A percentile compares a stretch with the other conserved stretches of the same genome.
phyloP scores from a whole-genome alignment of 768 basidiomycete genomes.

The Mycena epipterygia region DNA sequence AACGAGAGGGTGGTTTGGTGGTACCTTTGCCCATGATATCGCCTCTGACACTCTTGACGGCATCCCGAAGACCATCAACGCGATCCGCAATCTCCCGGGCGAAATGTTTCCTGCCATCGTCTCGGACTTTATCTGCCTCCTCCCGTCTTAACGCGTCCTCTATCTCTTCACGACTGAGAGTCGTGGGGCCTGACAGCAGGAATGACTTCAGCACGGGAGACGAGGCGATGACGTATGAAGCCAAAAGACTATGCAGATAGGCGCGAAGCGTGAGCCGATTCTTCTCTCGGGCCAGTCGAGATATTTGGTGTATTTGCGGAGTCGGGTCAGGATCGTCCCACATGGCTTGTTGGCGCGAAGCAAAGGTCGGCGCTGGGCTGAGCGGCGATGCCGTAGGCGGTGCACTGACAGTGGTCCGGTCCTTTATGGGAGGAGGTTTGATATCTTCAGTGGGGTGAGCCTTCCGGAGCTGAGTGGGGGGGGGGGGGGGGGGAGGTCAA shows the following conservation, averaged over 20 bases:
- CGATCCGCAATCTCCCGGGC: conserved; percentile 87
- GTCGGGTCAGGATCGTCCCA: conserved; percentile 37
- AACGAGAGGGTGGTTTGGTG: background rate
- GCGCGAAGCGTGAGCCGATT: conserved; percentile 94
- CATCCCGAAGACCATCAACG: conserved; percentile 87
- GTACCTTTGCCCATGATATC: conserved; percentile 91
- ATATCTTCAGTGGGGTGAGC: conserved; percentile 88
- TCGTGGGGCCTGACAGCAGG: conserved; percentile 81
- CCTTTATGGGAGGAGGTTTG: conserved; percentile 89
- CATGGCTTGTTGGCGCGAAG: conserved; percentile 33
- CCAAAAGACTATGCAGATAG: conserved; percentile 87
- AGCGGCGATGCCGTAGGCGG: conserved; percentile 52
- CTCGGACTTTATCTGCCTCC: conserved; percentile 89
- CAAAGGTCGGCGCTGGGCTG: conserved; percentile 42
- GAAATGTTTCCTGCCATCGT: conserved; percentile 90
- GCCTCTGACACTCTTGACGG: conserved; percentile 90
- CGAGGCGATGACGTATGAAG: conserved; percentile 79
- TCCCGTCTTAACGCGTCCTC: conserved; percentile 86
- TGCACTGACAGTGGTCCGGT: conserved; percentile 76
- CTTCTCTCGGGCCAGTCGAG: conserved; percentile 88
- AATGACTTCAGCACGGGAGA: conserved; percentile 91
- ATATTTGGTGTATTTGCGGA: conserved; percentile 43
- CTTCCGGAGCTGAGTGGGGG: conserved; percentile 77
- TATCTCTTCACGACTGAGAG: conserved; percentile 76
- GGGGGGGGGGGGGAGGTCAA: conserved; percentile 30